A percentile compares a stretch with the other conserved stretches of the same genome.
phyloP scores from a whole-genome alignment of 2,329 filamentous ascomycete species.

The Venturia carpophila region DNA sequence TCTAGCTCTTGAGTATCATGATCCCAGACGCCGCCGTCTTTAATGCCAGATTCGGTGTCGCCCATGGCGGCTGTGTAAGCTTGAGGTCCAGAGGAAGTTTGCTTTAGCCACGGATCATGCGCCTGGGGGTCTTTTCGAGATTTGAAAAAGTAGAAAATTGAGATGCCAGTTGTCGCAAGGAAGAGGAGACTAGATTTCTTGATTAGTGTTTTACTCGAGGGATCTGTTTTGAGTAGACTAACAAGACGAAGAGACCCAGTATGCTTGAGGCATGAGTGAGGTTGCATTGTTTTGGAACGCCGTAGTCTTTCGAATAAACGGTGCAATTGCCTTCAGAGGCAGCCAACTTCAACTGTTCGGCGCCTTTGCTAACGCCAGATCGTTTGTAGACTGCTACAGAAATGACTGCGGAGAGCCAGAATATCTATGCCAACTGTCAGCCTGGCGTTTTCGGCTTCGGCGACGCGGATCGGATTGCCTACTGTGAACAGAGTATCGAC shows the following conservation, averaged over 20 bases:
- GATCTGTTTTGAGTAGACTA: slow-evolving; percentile 18
- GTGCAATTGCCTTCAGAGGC: slow-evolving; percentile 40
- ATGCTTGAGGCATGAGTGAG: slow-evolving; percentile 49
- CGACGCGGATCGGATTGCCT: slow-evolving; percentile 8
- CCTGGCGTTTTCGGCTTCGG: background rate
- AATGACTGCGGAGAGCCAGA: slow-evolving; percentile 54
- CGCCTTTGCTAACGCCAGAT: slow-evolving; percentile 45
- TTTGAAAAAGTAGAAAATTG: slow-evolving; percentile 47
- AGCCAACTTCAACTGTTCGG: slow-evolving; percentile 34
- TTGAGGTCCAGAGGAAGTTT: slow-evolving; percentile 33
- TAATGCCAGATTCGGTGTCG: slow-evolving; percentile 34
- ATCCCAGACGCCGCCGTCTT: slow-evolving; percentile 38
- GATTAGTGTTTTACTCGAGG: slow-evolving; percentile 2
- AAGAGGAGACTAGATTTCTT: slow-evolving; percentile 43
- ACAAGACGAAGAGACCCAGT: slow-evolving; percentile 52
- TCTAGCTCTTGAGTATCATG: slow-evolving; percentile 35
- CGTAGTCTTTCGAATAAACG: slow-evolving; percentile 43
- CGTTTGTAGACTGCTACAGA: slow-evolving; percentile 49
- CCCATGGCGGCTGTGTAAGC: slow-evolving; percentile 37
- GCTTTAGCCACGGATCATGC: slow-evolving; percentile 22
- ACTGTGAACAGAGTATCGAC: slow-evolving; percentile 46
- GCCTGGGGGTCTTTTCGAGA: slow-evolving; percentile 47
- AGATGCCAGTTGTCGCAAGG: slow-evolving; percentile 44
- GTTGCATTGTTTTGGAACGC: slow-evolving; percentile 47
- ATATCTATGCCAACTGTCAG: slow-evolving; percentile 27